Evolutionary conservation across 108 stramenopile genomes (phyloP), one percentile per base, ranked within the genome.

Genomic region (Parmales sp.): DNA sequence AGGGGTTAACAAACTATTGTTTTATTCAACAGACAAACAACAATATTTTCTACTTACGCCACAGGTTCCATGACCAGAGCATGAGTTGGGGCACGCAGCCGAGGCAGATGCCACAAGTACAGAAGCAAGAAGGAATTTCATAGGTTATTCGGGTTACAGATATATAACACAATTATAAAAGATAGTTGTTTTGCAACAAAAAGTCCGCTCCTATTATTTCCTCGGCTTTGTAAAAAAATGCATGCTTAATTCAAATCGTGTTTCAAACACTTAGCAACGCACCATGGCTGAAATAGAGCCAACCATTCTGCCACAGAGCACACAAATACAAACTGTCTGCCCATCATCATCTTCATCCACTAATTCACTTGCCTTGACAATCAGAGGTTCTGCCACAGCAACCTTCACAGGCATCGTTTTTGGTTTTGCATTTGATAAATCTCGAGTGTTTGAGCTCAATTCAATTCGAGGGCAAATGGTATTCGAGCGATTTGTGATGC

Each of bases 41-140:
- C 39, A 0, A 41, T 0, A 73, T 73, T 39, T 73, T 85, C 86
- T 28, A 77, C 70, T 64, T 85, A 67, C 48, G n/a, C 82, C 86
- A 63, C 84, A 85, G 38, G 76, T 76, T 18, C 83, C 83, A 67
- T 85, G 84, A 36, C 84, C 84, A 44, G 79, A 82, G 72, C 84
- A 86, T 19, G 45, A 36, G 69, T 82, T 82, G 2, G 85, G 85
- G 51, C 78, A 78, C 5, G 74, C 26, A 2, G 78, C 78, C 37
- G 67, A 37, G 50, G 78, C 68, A 39, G n/a, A 34, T 41, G 22
- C 70, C 70, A 37, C 70, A n/a, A 39, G 72, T n/a, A n/a, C n/a
- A n/a, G n/a, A n/a, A n/a, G n/a, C n/a, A n/a, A n/a, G n/a, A n/a
- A n/a, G n/a, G n/a, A n/a, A n/a, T n/a, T n/a, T n/a, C 13, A 60